These are phyloP conservation scores for Ormosia semicastrata DNA, from an alignment of 306 rosid genomes.

Conservation along the genomic window DNA sequence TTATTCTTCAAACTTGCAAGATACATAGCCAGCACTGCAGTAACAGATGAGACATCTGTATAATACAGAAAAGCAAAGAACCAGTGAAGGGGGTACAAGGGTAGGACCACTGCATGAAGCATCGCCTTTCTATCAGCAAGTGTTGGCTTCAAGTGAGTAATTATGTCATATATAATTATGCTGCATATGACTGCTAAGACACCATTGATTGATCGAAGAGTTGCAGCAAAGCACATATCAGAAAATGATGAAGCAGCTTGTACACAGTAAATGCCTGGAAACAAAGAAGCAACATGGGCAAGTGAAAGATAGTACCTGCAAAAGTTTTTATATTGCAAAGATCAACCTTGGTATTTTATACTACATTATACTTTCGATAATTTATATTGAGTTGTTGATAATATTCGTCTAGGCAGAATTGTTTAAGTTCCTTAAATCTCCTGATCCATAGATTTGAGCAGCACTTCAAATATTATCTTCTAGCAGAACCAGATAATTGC, in stretches of 20 bases:
- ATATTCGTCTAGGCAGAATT: background rate
- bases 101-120: conserved; percentile 58
- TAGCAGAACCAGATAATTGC: background rate
- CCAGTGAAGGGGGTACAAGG: conserved; percentile 89
- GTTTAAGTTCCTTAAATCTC: background rate
- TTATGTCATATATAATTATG: conserved; percentile 61
- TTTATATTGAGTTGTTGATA: background rate
- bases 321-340: conserved; percentile 31
- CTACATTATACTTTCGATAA: background rate
- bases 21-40: conserved; percentile 82
- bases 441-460: background rate
- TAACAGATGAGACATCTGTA: conserved; percentile 83
- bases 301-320: conserved; percentile 98
- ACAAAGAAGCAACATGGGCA: conserved; percentile 86
- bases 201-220: conserved; percentile 77
- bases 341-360: conserved; percentile 31
- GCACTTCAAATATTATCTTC: background rate
- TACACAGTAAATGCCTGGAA: conserved; percentile 57
- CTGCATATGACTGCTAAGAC: conserved; percentile 71
- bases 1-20: conserved; percentile 75
- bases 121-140: conserved; percentile 62
- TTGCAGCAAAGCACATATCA: conserved; percentile 56
- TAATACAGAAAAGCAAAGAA: conserved; percentile 90
- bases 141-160: conserved; percentile 70
- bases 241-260: conserved; percentile 53